phyloP scores from a whole-genome alignment of 768 basidiomycete genomes.

The Hericium erinaceus region DNA sequence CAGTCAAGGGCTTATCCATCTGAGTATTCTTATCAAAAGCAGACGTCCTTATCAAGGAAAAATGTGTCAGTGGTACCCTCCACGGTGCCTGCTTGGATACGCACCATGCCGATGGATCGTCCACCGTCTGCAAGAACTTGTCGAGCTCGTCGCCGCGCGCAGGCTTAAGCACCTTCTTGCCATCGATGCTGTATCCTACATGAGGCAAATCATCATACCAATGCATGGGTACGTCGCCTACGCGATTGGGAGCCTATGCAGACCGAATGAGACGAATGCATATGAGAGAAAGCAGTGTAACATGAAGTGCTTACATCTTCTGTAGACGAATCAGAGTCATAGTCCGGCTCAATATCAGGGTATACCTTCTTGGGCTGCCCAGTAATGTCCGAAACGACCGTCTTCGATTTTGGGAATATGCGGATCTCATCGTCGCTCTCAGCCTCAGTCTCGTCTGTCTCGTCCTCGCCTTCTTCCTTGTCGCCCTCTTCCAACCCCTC shows the following conservation, averaged over 20 bases:
- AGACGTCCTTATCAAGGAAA: slow-evolving; percentile 53
- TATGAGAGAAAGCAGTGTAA: background rate
- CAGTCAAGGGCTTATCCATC: slow-evolving; percentile 74
- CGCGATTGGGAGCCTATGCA: slow-evolving; percentile 79
- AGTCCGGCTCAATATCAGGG: slow-evolving; percentile 84
- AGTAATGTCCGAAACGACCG: slow-evolving; percentile 69
- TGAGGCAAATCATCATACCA: slow-evolving; percentile 99
- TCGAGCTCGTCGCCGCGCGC: slow-evolving; percentile 95
- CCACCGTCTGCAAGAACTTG: slow-evolving; percentile 89
- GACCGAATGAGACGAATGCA: slow-evolving; percentile 8
- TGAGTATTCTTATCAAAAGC: slow-evolving; percentile 87
- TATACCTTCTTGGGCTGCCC: slow-evolving; percentile 78
- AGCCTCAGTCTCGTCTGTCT: slow-evolving; percentile 16
- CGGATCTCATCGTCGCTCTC: slow-evolving; percentile 40
- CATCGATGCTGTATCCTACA: slow-evolving; percentile 92
- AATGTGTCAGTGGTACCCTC: background rate
- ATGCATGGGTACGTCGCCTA: slow-evolving; percentile 92
- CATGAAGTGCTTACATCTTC: slow-evolving; percentile 60
- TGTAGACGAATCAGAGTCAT: slow-evolving; percentile 86
- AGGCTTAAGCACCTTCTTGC: slow-evolving; percentile 88
- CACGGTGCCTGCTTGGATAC: slow-evolving; percentile 12
- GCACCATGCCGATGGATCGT: slow-evolving; percentile 85
- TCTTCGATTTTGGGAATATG: slow-evolving; percentile 54
- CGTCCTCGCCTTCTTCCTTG: slow-evolving; percentile 25
- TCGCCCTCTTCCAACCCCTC: slow-evolving; percentile 29